Base-by-base conservation (phyloP, 2,329 filamentous ascomycete species). In the Phaeosphaeriaceae sp. region DNA sequence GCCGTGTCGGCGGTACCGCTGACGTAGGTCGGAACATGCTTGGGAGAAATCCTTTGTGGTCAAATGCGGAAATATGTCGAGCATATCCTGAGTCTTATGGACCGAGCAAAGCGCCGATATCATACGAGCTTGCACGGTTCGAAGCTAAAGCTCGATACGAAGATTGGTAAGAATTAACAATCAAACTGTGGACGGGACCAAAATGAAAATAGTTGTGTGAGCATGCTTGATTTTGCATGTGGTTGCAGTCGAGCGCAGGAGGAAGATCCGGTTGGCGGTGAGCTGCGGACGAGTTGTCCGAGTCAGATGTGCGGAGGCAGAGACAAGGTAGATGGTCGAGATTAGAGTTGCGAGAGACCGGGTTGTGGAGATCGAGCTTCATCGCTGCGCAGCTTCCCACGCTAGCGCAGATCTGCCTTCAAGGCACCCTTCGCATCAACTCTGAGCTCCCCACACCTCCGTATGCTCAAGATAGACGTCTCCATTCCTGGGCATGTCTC, bases 61-160 rank as follows among this genome's bases (percentile, higher is more conserved):
- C 13, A 79, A 55, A n/a, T 64, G 66, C 9, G 77, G 76, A 54
- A 77, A 77, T 10, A 52, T 50, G 3, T 58, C 46, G 30, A 73
- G 52, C 57, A 60, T 63, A 30, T 22, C 42, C 17, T 23, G 22
- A n/a, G n/a, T 26, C 4, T 30, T 49, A 10, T 30, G 30, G 24
- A n/a, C 44, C 44, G 44, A 47, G 44, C 9, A 47, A 24, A 24
- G 21, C 44, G 23, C 44, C 44, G 44, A 47, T 47, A 24, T 23
- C 23, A 23, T 24, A 40, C 22, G 23, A 47, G 22, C 23, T 47
- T 46, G 43, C 15, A n/a, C 8, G 9, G 23, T n/a, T 9, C 19
- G 44, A 47, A 24, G 21, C 44, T 47, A 40, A n/a, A 15, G 35
- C 35, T 40, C 35, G 35, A n/a, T 40, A 40, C 35, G 35, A 40